Conservation (phyloP, 371 early-diverging fungal species). For the Saksenaea vasiformis region DNA sequence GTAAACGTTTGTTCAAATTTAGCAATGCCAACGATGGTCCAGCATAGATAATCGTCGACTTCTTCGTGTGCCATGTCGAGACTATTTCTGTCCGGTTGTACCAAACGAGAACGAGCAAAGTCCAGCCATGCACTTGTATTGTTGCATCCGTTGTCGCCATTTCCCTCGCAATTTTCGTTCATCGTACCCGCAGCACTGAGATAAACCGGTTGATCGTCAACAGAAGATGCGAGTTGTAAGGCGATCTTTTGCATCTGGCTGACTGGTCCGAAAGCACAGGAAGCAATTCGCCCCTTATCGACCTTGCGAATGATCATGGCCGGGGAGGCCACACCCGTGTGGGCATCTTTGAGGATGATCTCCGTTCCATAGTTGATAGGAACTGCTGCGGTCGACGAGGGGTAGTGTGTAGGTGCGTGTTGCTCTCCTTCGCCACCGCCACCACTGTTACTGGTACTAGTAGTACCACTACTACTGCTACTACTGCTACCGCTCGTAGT, state of each 20-base stretch:
- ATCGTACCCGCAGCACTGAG: slow-evolving; percentile 35
- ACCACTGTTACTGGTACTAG: slow-evolving; percentile 19
- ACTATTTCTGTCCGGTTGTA: slow-evolving; percentile 35
- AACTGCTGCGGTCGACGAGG: slow-evolving; percentile 11
- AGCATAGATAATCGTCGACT: slow-evolving; percentile 79
- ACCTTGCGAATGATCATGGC: slow-evolving; percentile 79
- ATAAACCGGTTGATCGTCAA: slow-evolving; percentile 30
- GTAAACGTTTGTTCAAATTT: slow-evolving; percentile 58
- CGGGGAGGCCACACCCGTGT: slow-evolving; percentile 68
- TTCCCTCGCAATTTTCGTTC: slow-evolving; percentile 9
- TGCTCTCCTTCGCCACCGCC: slow-evolving; percentile 10
- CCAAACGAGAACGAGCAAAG: slow-evolving; percentile 36
- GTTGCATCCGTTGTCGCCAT: slow-evolving; percentile 3
- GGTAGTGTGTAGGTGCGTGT: not conserved
- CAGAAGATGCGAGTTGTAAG: slow-evolving; percentile 53
- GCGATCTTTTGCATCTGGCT: slow-evolving; percentile 90
- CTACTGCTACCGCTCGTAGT: not conserved
- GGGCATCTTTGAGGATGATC: slow-evolving; percentile 67
- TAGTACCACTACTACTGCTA: slow-evolving; percentile 27
- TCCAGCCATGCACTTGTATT: slow-evolving; percentile 28
- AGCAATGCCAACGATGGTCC: slow-evolving; percentile 83
- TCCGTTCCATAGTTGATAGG: slow-evolving; percentile 78
- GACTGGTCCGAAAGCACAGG: slow-evolving; percentile 71
- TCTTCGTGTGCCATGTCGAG: slow-evolving; percentile 30
- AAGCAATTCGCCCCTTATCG: slow-evolving; percentile 70